Evolutionary conservation across 257 asterid genomes (phyloP).

Genomic region (Solanum lycopersicoides): DNA sequence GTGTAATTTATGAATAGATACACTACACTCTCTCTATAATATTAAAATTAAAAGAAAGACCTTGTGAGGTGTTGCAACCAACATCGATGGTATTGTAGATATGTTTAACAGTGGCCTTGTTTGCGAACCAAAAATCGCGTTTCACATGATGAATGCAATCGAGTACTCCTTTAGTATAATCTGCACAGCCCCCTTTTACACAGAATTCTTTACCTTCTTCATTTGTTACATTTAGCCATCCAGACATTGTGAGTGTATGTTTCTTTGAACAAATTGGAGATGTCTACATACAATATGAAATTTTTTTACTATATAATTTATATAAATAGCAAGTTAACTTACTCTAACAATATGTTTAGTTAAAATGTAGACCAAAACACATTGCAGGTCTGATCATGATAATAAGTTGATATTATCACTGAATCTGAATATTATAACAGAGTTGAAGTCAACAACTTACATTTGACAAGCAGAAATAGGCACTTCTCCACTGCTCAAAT

Average conservation of each 20-base stretch:
- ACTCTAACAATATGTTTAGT: neutral
- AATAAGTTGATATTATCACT: neutral
- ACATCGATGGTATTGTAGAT: conserved; percentile 17
- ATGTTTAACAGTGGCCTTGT: conserved; percentile 28
- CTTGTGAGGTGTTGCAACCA: conserved; percentile 24
- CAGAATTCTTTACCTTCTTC: conserved; percentile 29
- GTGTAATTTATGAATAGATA: too few relatives aligned
- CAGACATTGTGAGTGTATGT: conserved; percentile 12
- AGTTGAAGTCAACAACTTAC: conserved; percentile 3
- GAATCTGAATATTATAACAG: too few relatives aligned
- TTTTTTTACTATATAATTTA: too few relatives aligned
- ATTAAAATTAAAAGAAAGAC: neutral
- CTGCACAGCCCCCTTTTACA: conserved; percentile 27
- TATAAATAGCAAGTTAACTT: too few relatives aligned
- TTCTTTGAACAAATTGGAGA: conserved; percentile 13
- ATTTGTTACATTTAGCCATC: conserved; percentile 42
- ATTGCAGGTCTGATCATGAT: neutral
- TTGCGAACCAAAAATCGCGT: conserved; percentile 33
- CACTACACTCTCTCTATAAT: neutral
- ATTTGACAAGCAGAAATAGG: conserved; percentile 33
- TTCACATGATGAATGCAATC: conserved; percentile 31
- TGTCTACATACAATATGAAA: neutral
- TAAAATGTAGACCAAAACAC: neutral
- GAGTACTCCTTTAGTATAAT: conserved; percentile 28
- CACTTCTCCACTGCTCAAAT: conserved; percentile 38